Percentiles rank a stretch among this genome's conserved stretches.
Conservation (phyloP, 164 flowering plant genomes). For the Aristolochia fimbriata region DNA sequence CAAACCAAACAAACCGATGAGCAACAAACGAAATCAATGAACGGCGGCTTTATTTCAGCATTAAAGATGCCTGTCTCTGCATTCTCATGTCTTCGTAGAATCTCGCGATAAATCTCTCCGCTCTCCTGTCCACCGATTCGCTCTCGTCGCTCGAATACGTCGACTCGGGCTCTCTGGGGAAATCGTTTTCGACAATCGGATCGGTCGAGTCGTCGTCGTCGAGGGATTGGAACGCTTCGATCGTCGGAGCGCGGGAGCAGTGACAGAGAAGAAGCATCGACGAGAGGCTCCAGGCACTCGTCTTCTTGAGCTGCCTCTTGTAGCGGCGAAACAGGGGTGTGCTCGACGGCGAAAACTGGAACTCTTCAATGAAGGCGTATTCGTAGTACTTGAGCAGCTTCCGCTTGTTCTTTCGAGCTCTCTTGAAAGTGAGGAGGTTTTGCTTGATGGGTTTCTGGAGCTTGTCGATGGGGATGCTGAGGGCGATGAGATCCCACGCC, state of each 20-base stretch:
- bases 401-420: conserved; percentile 25
- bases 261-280: conserved; percentile 20
- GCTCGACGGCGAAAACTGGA: conserved; percentile 45
- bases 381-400: conserved; percentile 29
- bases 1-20: no score
- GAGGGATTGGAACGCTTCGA: conserved; percentile 3
- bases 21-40: conserved; percentile 1
- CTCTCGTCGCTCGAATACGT: conserved; percentile 19
- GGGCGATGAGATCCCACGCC: conserved; percentile 26
- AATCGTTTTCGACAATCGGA: background rate
- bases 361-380: conserved; percentile 29
- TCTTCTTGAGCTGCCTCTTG: conserved; percentile 14
- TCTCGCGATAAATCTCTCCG: conserved; percentile 56
- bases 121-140: conserved; percentile 54
- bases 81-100: conserved; percentile 52
- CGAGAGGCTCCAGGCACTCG: conserved; percentile 4
- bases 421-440: conserved; percentile 29
- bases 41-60: conserved; percentile 1
- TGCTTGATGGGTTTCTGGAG: conserved; percentile 27
- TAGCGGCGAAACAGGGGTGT: conserved; percentile 38
- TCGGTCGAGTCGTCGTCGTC: background rate
- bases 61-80: conserved; percentile 36
- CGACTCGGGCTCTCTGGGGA: background rate
- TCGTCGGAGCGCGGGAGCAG: conserved; percentile 17
- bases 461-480: conserved; percentile 27